Base-by-base conservation (phyloP, 352 stramenopile genomes). In the Lagenidium giganteum region DNA sequence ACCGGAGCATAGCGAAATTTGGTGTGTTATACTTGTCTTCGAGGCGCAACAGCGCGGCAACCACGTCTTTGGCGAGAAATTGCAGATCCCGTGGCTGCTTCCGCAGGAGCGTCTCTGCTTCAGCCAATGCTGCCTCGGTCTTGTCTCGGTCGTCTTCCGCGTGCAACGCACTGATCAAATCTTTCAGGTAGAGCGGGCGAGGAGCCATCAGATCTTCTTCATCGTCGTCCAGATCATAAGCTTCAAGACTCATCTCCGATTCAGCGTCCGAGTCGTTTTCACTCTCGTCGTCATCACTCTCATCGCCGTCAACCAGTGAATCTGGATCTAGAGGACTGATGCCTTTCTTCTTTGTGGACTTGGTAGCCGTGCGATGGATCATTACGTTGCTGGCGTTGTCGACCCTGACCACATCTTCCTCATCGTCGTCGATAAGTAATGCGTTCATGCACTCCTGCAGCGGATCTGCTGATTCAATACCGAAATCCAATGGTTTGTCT, bases 11-110 rank as follows among this genome's bases (percentile, higher is more conserved):
- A 11, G 45, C 40, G 21, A 91, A 91, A n/a, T 77, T 59, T 3
- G 66, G 45, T 12, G 67, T 91, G 43, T 23, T 73, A 44, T 68
- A 88, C 59, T 84, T 87, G 54, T 91, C 66, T 52, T 91, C 78
- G 0, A 91, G 55, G 3, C 78, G 70, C 20, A 91, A 35, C 31
- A 91, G 36, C 2, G 74, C 70, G 14, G 60, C 67, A 3, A 74
- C 72, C 12, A 91, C 60, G 3, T 61, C 61, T 11, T 65, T 52
- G 6, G 67, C 70, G 34, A 78, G 79, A 26, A 80, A 75, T 12
- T 82, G 68, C 12, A 91, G 37, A 47, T 91, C 78, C 12, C 71
- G 64, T 16, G 78, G 78, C 24, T 51, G 58, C 4, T 62, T 63
- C 12, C 78, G 68, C 23, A 91, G 42, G 14, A 91, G 54, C 8